Base-by-base conservation (phyloP, 2,329 filamentous ascomycete species). In the Kalaharituber pfeilii region DNA sequence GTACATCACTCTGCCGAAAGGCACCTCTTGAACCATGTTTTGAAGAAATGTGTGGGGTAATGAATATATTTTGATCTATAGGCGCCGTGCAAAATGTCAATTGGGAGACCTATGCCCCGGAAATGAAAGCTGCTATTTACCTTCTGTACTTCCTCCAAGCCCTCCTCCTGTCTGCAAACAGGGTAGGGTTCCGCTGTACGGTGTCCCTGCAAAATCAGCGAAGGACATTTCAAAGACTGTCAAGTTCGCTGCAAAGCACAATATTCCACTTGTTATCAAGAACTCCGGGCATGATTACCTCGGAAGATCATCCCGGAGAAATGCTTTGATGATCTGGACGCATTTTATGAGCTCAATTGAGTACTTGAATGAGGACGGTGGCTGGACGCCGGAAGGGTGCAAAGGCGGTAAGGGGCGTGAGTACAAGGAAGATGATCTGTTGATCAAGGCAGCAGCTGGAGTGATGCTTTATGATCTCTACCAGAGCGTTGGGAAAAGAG, bases 241-340 rank as follows among this genome's bases (percentile, higher is more conserved):
- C 11, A 63, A 59, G 4, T 71, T 69, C 54, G 68, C 65, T 1
- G 63, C 57, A 22, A 56, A 57, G 49, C 59, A 67, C 56, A 66
- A 67, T 51, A 57, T 69, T 25, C 63, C 66, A 2, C 60, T 67
- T 3, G 61, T 58, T 27, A 65, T 68, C 47, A 67, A 67, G 56
- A 69, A 69, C 54, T 66, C 65, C 1, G 68, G 68, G 1, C 69
- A 68, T 55, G 66, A 67, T 52, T 69, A 66, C 51, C 57, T 67
- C 15, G 64, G 66, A 29, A 62, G 67, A 11, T 66, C 66, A 15
- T 59, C 64, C 42, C 63, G 66, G 11, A 62, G 64, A 5, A 62
- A 67, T 47, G 66, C 67, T 1, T 59, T 68, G 22, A 65, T 67
- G 53, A 68, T 69, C 27, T 65, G 66, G 49, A 69, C 67, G 1